Evolutionary conservation across 148 eudicot species (phyloP).

Genomic region (Agrostemma githago): DNA sequence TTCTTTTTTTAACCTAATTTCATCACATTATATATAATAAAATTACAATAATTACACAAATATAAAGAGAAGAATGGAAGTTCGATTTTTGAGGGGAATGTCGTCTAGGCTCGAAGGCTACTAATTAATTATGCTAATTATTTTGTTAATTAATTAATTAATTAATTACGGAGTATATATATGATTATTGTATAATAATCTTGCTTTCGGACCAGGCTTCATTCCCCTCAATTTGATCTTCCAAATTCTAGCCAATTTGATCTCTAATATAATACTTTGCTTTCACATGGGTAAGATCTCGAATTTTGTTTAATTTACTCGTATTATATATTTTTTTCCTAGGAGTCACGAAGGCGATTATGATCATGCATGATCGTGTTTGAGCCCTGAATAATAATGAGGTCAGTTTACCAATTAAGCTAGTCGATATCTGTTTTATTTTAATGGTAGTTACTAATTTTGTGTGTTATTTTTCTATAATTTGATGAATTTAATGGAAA

Average conservation of each 20-base stretch:
- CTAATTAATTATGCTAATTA: neutral
- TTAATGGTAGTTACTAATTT: neutral
- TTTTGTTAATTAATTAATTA: no score
- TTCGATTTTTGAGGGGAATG: slow-evolving; percentile 49
- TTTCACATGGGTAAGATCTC: slow-evolving; percentile 20
- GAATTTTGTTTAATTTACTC: neutral
- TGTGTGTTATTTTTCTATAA: neutral
- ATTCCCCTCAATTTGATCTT: slow-evolving; percentile 39
- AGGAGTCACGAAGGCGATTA: no score
- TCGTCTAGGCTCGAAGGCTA: slow-evolving; percentile 44
- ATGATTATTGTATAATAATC: no score
- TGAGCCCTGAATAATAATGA: no score
- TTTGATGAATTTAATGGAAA: neutral
- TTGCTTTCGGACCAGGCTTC: slow-evolving; percentile 46
- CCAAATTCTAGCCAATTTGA: slow-evolving; percentile 16
- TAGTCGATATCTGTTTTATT: no score
- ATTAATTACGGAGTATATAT: no score
- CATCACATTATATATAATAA: neutral
- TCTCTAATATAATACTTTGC: neutral
- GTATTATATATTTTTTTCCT: neutral
- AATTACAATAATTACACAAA: neutral
- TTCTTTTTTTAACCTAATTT: neutral
- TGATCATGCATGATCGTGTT: neutral
- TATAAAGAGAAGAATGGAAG: slow-evolving; percentile 18
- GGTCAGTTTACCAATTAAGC: no score